Percentiles rank a stretch among this genome's conserved stretches.
phyloP scores from a whole-genome alignment of 2,329 filamentous ascomycete genomes.

The Passalora sequoiae region DNA sequence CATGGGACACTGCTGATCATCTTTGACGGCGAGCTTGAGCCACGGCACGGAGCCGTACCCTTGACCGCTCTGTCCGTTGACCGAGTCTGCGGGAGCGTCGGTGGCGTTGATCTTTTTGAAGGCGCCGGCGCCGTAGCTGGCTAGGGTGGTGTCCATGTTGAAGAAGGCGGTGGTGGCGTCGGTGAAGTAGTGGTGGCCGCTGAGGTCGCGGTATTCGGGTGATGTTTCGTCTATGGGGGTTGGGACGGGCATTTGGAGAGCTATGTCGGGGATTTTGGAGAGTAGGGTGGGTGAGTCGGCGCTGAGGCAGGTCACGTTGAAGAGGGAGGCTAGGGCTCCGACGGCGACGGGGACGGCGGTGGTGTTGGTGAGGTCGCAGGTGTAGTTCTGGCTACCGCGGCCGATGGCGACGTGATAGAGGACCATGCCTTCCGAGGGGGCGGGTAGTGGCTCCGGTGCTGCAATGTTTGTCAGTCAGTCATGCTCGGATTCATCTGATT shows the following conservation, averaged over 20 bases:
- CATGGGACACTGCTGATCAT: conserved; percentile 52
- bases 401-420: conserved; percentile 79
- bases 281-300: conserved; percentile 64
- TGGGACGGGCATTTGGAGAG: conserved; percentile 57
- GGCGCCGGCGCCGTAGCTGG: conserved; percentile 55
- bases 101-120: conserved; percentile 59
- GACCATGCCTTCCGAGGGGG: conserved; percentile 54
- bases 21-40: conserved; percentile 61
- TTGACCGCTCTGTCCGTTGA: conserved; percentile 51
- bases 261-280: conserved; percentile 58
- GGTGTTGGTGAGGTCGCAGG: conserved; percentile 58
- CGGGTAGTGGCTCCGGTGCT: conserved; percentile 50
- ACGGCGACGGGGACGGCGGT: conserved; percentile 57
- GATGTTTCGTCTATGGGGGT: conserved; percentile 35
- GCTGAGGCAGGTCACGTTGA: conserved; percentile 78
- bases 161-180: conserved; percentile 70
- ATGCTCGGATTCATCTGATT: too few species aligned
- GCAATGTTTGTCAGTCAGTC: conserved; percentile 2
- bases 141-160: conserved; percentile 58
- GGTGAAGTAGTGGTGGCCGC: conserved; percentile 78
- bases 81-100: conserved; percentile 58
- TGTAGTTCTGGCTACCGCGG: conserved; percentile 91
- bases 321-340: conserved; percentile 78
- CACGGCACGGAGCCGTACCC: conserved; percentile 70
- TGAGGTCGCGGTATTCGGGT: conserved; percentile 58